Evolutionary conservation across 108 stramenopile species (phyloP), one percentile per base, ranked within the genome.

Genomic region (Cyclostephanos tholiformis): DNA sequence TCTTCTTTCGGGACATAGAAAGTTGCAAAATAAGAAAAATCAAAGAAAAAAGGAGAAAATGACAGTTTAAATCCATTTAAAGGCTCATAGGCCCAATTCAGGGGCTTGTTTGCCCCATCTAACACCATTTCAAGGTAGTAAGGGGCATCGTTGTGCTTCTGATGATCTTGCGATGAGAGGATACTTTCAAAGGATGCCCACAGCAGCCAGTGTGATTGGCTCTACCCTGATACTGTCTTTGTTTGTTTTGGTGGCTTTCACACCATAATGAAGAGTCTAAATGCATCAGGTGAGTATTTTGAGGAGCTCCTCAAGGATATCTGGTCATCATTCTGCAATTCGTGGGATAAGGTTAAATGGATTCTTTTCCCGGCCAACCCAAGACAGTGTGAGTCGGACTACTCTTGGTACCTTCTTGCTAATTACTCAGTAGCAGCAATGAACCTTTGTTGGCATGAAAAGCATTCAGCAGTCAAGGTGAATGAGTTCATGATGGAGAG

Each of bases 261-360:
- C 59, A 61, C 59, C 23, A 25, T 61, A 5, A 23, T 61, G 7
- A 61, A 61, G 23, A 9, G 50, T 4, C 50, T 51, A 51, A n/a
- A n/a, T 51, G 64, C 64, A 25, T 48, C 7, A 6, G 10, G 64
- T 25, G 64, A 65, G 38, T 65, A 36, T 19, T 65, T 65, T 44
- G 64, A 65, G 64, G 38, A 36, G 44, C 44, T 65, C 6, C 23
- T 65, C 19, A 65, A 25, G 7, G 64, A 23, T 22, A 23, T 65
- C 12, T 36, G 32, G 64, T 36, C 64, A 4, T 29, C 64, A 25
- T 41, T 65, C 23, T 7, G 64, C 4, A 39, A 65, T 41, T 22
- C 64, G 20, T 20, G 32, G 36, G 43, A 65, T 16, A 65, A 65
- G 39, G 38, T 41, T 44, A 65, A 65, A 17, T 65, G 64, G 64